Conservation (phyloP, 768 basidiomycete species). For the Mycena leptocephala region DNA sequence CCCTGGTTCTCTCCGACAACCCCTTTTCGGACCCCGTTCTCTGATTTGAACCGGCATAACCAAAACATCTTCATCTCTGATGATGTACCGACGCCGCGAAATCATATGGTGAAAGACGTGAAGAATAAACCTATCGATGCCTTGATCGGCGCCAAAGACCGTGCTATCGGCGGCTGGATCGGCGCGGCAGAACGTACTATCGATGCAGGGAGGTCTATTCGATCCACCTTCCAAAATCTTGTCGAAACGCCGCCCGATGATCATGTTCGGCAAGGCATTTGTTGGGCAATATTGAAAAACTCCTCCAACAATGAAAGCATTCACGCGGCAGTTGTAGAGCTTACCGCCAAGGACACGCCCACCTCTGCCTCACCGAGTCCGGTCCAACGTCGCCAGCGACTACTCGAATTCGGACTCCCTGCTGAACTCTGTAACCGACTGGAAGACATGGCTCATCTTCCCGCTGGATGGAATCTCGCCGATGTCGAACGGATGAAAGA, state of each 20-base stretch:
- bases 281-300: neutral
- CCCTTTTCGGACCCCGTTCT: constrained; percentile 16
- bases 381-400: neutral
- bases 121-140: too few relatives aligned
- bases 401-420: neutral
- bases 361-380: too few relatives aligned
- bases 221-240: neutral
- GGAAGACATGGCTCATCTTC: neutral
- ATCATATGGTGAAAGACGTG: too few relatives aligned
- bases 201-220: neutral
- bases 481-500: neutral
- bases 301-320: constrained; percentile 1
- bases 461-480: neutral
- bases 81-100: too few relatives aligned
- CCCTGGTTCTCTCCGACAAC: constrained; percentile 2
- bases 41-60: neutral
- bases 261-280: neutral
- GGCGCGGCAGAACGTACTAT: neutral
- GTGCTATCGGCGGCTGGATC: neutral
- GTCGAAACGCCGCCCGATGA: neutral
- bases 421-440: neutral
- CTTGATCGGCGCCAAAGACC: neutral
- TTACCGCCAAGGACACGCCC: neutral
- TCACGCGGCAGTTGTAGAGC: neutral
- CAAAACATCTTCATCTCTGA: neutral